These are phyloP conservation scores for Pyrenopolyporus hunteri DNA, from an alignment of 495 filamentous ascomycete genomes.

Conservation along the genomic window DNA sequence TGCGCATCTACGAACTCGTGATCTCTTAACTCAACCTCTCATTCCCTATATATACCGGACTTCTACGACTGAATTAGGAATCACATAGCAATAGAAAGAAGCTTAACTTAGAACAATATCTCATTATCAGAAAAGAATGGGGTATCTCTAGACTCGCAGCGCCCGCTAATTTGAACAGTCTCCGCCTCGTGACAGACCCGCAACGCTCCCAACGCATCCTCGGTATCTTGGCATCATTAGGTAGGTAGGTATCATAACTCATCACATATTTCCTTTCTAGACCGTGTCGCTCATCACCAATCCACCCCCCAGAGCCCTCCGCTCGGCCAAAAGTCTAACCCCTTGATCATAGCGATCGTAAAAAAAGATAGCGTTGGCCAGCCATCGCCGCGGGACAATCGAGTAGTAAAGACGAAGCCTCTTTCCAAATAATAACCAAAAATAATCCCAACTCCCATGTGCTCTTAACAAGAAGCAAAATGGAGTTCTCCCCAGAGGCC, in stretches of 20 bases:
- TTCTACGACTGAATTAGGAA: neutral
- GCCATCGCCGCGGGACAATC: slow-evolving; percentile 20
- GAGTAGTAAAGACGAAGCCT: slow-evolving; percentile 19
- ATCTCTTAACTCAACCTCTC: no score
- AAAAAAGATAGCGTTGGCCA: slow-evolving; percentile 12
- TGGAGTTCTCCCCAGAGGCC: slow-evolving; percentile 22
- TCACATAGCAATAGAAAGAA: neutral
- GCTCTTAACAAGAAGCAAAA: slow-evolving; percentile 12
- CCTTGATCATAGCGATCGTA: slow-evolving; percentile 15
- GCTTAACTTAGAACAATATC: slow-evolving; percentile 16
- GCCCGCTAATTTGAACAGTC: slow-evolving; percentile 24
- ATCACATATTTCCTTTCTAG: slow-evolving; percentile 9
- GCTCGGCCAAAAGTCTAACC: slow-evolving; percentile 1
- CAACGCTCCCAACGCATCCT: slow-evolving; percentile 2
- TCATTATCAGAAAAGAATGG: slow-evolving; percentile 36
- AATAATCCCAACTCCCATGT: slow-evolving; percentile 12
- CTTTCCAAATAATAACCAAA: slow-evolving; percentile 1
- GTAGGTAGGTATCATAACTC: slow-evolving; percentile 27
- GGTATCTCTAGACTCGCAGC: slow-evolving; percentile 40
- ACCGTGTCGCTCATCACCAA: slow-evolving; percentile 22
- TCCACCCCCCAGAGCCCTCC: slow-evolving; percentile 41
- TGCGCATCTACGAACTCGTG: no score
- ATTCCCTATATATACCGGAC: no score
- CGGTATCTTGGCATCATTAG: slow-evolving; percentile 20
- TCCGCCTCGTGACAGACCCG: slow-evolving; percentile 31